These are phyloP conservation scores for Cyberlindnera xishuangbannaensis DNA, from an alignment of 805 yeast genomes.

Conservation along the genomic window DNA sequence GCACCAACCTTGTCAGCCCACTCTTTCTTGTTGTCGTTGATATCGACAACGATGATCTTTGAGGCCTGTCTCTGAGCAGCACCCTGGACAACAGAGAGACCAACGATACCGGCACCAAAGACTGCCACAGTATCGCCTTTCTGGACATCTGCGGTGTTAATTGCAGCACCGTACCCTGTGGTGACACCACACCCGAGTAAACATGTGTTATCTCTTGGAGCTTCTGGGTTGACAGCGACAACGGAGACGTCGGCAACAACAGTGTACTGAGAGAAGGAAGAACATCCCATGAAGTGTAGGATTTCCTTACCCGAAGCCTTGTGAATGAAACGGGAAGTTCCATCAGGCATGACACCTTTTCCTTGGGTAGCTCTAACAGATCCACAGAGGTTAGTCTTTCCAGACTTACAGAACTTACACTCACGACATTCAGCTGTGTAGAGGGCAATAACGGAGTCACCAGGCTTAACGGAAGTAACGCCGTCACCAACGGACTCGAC, in stretches of 20 bases:
- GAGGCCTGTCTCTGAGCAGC: slow-evolving; percentile 79
- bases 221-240: slow-evolving; percentile 82
- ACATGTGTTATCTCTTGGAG: slow-evolving; percentile 83
- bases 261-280: slow-evolving; percentile 94
- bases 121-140: slow-evolving; percentile 92
- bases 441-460: slow-evolving; percentile 89
- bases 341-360: slow-evolving; percentile 98
- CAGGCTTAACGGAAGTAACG: slow-evolving; percentile 82
- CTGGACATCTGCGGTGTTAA: slow-evolving; percentile 85
- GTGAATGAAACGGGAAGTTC: slow-evolving; percentile 83
- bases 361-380: slow-evolving; percentile 97
- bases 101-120: slow-evolving; percentile 98
- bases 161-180: slow-evolving; percentile 97
- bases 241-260: slow-evolving; percentile 97
- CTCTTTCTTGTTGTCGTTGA: slow-evolving; percentile 75
- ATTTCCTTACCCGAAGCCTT: slow-evolving; percentile 69
- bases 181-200: slow-evolving; percentile 97
- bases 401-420: slow-evolving; percentile 91
- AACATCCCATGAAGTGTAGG: slow-evolving; percentile 96
- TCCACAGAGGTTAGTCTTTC: slow-evolving; percentile 95
- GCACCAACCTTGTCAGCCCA: slow-evolving; percentile 92
- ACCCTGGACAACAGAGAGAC: slow-evolving; percentile 94
- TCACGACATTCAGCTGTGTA: slow-evolving; percentile 96
- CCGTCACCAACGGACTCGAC: slow-evolving; percentile 95
- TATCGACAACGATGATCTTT: slow-evolving; percentile 78